Percentiles rank a stretch among this genome's conserved stretches.
phyloP scores from a whole-genome alignment of 306 rosid genomes.

The Cicer pinnatifidum region DNA sequence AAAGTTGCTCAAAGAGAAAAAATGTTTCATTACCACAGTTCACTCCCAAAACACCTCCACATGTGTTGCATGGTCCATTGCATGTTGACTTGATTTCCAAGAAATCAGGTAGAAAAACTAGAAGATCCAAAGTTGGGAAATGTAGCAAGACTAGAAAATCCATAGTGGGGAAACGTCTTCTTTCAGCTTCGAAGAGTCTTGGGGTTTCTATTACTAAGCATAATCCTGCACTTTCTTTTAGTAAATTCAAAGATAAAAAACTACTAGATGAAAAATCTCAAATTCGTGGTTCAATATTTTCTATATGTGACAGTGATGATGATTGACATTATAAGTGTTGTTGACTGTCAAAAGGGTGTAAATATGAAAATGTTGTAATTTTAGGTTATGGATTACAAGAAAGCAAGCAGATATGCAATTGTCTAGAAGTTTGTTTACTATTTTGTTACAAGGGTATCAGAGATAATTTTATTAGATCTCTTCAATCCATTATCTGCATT shows the following conservation, averaged over 20 bases:
- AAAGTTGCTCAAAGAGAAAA: slow-evolving; percentile 37
- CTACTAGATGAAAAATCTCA: slow-evolving; percentile 44
- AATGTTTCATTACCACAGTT: slow-evolving; percentile 40
- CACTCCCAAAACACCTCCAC: slow-evolving; percentile 49
- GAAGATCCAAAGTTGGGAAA: slow-evolving; percentile 46
- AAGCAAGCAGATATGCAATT: slow-evolving; percentile 18
- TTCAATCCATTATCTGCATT: no score
- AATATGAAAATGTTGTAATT: slow-evolving; percentile 31
- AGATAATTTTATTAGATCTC: slow-evolving; percentile 1
- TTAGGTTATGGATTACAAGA: neutral
- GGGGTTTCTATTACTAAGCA: slow-evolving; percentile 52
- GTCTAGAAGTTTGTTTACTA: slow-evolving; percentile 3
- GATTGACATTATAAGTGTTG: slow-evolving; percentile 40
- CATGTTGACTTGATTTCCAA: slow-evolving; percentile 43
- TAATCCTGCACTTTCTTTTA: slow-evolving; percentile 48
- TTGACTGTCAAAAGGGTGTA: slow-evolving; percentile 21
- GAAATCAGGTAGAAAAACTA: slow-evolving; percentile 30
- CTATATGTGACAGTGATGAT: slow-evolving; percentile 65
- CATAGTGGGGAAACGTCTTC: slow-evolving; percentile 61
- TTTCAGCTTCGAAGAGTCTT: slow-evolving; percentile 63
- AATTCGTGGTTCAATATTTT: slow-evolving; percentile 51
- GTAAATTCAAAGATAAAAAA: slow-evolving; percentile 50
- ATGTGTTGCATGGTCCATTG: slow-evolving; percentile 38
- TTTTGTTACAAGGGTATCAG: slow-evolving; percentile 3
- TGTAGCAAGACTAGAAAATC: slow-evolving; percentile 41